Base-by-base conservation (phyloP, 2,329 filamentous ascomycete species). In the Clonostachys sp. region DNA sequence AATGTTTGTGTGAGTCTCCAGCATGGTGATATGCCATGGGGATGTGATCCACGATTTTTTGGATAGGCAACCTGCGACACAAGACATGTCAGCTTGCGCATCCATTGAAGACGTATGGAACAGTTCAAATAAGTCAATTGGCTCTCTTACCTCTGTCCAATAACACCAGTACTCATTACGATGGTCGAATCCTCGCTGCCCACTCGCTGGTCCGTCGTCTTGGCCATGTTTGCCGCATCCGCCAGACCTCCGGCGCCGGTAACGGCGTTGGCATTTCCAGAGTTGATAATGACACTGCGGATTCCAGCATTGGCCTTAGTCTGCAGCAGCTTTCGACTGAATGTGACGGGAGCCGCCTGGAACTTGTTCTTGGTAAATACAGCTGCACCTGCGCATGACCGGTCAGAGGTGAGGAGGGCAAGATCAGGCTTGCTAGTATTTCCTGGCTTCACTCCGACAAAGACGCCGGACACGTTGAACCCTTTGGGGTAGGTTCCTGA, bases 361-460 rank as follows among this genome's bases (percentile, higher is more conserved):
- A 99, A 99, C 67, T 92, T 91, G 74, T 99, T 99, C 68, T 91
- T 95, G 47, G 94, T 99, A 72, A 97, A 96, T 42, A 97, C 91
- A 7, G 91, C 94, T 1, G 91, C 90, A 10, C 87, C 91, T 7
- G 89, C 80, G 66, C 91, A 96, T 47, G 91, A 90, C 45, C 77
- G 78, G 59, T 96, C 89, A 7, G 94, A 97, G 16, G 86, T 84
- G 53, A 99, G 80, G 55, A 99, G 78, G 35, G 91, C 90, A 44
- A 99, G 80, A 65, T 99, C 94, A 34, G 92, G 91, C 67, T 91
- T 91, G 53, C 82, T 87, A 45, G 88, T 96, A 71, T 97, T 97
- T 54, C 85, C 85, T 13, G 91, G 83, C 73, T 99, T 99, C 57
- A 99, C 91, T 46, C 94, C 92, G 38, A 95, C 92, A 61, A 95